Base-by-base conservation (phyloP, 2,329 filamentous ascomycete species). In the Xylaria multiplex region DNA sequence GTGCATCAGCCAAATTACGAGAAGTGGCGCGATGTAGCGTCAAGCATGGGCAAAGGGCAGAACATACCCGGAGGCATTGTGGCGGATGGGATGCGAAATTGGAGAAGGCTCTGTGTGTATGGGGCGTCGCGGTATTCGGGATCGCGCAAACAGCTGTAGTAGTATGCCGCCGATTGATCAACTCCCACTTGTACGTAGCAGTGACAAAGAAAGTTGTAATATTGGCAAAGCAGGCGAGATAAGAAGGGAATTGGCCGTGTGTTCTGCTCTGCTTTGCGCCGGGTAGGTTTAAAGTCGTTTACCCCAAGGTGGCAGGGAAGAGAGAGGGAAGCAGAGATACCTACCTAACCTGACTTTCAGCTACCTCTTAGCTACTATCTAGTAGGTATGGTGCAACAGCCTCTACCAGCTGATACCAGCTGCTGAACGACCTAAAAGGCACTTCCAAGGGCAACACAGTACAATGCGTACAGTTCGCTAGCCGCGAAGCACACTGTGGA, bases 51-150 rank as follows among this genome's bases (percentile, higher is more conserved):
- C 32, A 32, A 8, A 40, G 37, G 24, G 24, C 14, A 37, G 30
- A 65, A 64, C 70, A 59, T 71, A 72, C 70, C 65, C 6, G 70
- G 70, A n/a, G 70, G 70, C 70, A 72, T 72, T 53, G 42, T 60
- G 46, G 53, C 30, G 24, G 54, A 27, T 45, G 19, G 11, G 48
- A 59, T 19, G 30, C 19, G 37, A 32, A 22, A 57, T 56, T 37
- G 27, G 22, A 59, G 7, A 42, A 30, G 46, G 24, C 30, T 45
- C 22, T 16, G 53, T 40, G 43, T 32, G 19, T 27, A 27, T 27
- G 27, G 27, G 56, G 16, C 19, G 61, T 61, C 64, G 59, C 57
- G 66, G 66, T 63, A 62, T 49, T 30, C 0, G 9, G 55, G 22
- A 46, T 43, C 46, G 63, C 27, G 52, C 13, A 57, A 49, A 42